Percentiles rank a stretch among this genome's conserved stretches.
Evolutionary conservation across 139 green algal genomes (phyloP).

Genomic region (Volvox reticuliferus): DNA sequence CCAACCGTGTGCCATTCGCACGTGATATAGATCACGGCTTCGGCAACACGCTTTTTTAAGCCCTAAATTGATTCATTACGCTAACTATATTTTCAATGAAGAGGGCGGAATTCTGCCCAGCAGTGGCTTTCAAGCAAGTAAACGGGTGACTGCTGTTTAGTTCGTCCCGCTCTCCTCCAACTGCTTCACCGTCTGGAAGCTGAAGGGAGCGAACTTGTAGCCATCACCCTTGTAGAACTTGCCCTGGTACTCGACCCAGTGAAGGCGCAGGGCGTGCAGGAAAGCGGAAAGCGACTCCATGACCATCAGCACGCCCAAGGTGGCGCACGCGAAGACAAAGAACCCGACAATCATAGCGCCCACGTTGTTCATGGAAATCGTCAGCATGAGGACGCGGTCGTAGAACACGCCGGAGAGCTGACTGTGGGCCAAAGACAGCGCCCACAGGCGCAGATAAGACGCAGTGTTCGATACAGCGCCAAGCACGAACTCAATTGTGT

Average conservation of each 20-base stretch:
- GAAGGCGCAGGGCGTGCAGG: constrained; percentile 97
- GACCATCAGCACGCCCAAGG: constrained; percentile 97
- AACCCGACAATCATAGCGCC: constrained; percentile 75
- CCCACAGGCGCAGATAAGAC: constrained; percentile 98
- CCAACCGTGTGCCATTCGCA: not conserved
- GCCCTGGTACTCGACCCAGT: constrained; percentile 94
- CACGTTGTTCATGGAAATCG: constrained; percentile 50
- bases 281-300: constrained; percentile 99
- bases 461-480: constrained; percentile 99
- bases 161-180: constrained; percentile 6
- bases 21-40: not conserved
- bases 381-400: constrained; percentile 93
- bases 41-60: not conserved
- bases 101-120: not conserved
- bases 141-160: not conserved
- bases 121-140: not conserved
- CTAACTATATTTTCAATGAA: not conserved
- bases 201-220: constrained; percentile 92
- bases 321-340: constrained; percentile 92
- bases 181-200: constrained; percentile 63
- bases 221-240: constrained; percentile 92
- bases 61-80: not conserved
- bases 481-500: constrained; percentile 95
- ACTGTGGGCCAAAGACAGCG: constrained; percentile 95
- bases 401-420: constrained; percentile 94